phyloP scores from a whole-genome alignment of 2,329 filamentous ascomycete species.

The Cadophora luteo-olivacea region DNA sequence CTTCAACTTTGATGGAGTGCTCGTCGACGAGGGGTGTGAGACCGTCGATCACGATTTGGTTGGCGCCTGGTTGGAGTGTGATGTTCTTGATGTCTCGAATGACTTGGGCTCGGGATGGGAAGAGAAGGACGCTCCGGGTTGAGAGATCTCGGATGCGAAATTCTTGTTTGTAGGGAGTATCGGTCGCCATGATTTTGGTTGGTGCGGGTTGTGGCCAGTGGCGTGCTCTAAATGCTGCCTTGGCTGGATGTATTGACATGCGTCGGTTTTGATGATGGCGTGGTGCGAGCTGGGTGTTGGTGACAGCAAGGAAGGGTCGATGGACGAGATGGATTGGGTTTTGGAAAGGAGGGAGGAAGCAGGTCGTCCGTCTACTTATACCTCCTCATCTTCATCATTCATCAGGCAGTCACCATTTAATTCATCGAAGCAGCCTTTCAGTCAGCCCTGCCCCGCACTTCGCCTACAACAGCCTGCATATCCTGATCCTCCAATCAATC shows the following conservation, averaged over 20 bases:
- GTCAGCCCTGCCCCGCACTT: conserved; percentile 12
- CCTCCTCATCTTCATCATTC: neutral
- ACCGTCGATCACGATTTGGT: conserved; percentile 62
- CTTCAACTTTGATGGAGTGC: conserved; percentile 65
- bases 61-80: conserved; percentile 57
- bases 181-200: conserved; percentile 32
- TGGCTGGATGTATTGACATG: neutral
- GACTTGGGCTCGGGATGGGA: conserved; percentile 65
- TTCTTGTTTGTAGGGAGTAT: conserved; percentile 48
- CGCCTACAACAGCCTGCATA: neutral
- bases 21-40: conserved; percentile 60
- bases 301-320: neutral
- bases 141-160: conserved; percentile 62
- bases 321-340: neutral
- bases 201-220: neutral
- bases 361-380: conserved; percentile 16
- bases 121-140: conserved; percentile 68
- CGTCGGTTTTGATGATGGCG: neutral
- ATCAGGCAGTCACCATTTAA: conserved; percentile 10
- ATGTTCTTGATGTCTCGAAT: conserved; percentile 65
- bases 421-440: conserved; percentile 7
- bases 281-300: neutral
- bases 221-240: neutral
- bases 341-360: neutral
- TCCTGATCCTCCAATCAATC: conserved; percentile 13